Conservation (phyloP, 179 eudicot genomes). For the Silene noctiflora region DNA sequence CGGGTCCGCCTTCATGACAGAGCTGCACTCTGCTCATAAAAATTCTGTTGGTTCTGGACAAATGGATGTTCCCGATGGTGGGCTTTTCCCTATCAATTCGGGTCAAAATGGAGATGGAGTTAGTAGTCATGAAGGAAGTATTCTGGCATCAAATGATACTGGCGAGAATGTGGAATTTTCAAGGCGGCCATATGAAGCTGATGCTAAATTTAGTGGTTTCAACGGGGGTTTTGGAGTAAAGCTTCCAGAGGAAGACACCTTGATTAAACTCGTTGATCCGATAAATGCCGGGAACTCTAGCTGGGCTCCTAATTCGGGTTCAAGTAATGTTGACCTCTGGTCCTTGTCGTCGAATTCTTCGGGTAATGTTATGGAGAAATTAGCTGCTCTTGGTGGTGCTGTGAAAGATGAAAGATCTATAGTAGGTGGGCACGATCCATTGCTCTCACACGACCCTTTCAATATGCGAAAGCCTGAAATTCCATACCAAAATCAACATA, state of each 20-base stretch:
- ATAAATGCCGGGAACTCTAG: slow-evolving; percentile 29
- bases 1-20: slow-evolving; percentile 93
- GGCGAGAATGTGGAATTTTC: slow-evolving; percentile 31
- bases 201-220: slow-evolving; percentile 35
- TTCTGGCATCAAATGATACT: slow-evolving; percentile 34
- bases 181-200: slow-evolving; percentile 33
- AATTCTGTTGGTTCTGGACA: slow-evolving; percentile 40
- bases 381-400: slow-evolving; percentile 49
- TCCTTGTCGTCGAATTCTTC: slow-evolving; percentile 40
- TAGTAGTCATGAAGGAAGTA: slow-evolving; percentile 24
- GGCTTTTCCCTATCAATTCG: slow-evolving; percentile 19
- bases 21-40: slow-evolving; percentile 73
- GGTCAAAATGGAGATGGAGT: slow-evolving; percentile 31
- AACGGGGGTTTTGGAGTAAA: slow-evolving; percentile 35
- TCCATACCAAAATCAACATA: slow-evolving; percentile 44
- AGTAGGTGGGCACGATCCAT: slow-evolving; percentile 38
- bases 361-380: slow-evolving; percentile 51
- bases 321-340: slow-evolving; percentile 30
- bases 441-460: slow-evolving; percentile 40
- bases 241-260: slow-evolving; percentile 69
- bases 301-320: slow-evolving; percentile 28
- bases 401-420: slow-evolving; percentile 39
- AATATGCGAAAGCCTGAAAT: slow-evolving; percentile 46
- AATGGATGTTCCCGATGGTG: slow-evolving; percentile 33
- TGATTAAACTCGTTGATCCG: slow-evolving; percentile 49